phyloP scores from a whole-genome alignment of 768 basidiomycete genomes.

The Clathrus columnatus region DNA sequence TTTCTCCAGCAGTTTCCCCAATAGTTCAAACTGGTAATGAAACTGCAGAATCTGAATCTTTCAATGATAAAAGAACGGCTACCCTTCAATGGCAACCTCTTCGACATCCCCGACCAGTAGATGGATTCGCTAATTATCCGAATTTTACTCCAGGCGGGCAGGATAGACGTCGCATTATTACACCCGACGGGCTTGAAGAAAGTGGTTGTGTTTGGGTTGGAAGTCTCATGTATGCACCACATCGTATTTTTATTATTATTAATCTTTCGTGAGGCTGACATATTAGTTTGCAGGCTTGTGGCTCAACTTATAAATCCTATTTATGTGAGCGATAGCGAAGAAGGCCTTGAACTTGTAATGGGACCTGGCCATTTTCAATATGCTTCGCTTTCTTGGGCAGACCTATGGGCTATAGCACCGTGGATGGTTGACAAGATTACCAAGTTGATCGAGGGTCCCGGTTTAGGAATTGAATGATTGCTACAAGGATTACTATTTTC shows the following conservation, averaged over 20 bases:
- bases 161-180: slow-evolving; percentile 54
- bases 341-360: slow-evolving; percentile 40
- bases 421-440: slow-evolving; percentile 67
- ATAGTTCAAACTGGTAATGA: not conserved
- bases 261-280: not conserved
- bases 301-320: slow-evolving; percentile 21
- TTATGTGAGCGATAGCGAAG: slow-evolving; percentile 29
- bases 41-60: not conserved
- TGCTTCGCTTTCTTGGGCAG: slow-evolving; percentile 61
- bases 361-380: slow-evolving; percentile 49
- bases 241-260: not conserved
- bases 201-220: slow-evolving; percentile 68
- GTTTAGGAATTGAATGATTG: slow-evolving; percentile 40
- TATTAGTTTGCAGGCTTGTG: slow-evolving; percentile 6
- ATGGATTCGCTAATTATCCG: slow-evolving; percentile 55
- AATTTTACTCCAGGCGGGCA: slow-evolving; percentile 62
- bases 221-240: slow-evolving; percentile 45
- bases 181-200: slow-evolving; percentile 39
- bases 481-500: not conserved
- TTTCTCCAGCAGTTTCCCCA: not conserved
- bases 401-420: slow-evolving; percentile 64
- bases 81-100: slow-evolving; percentile 31
- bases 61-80: too few species aligned
- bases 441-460: slow-evolving; percentile 58
- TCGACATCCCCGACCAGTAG: slow-evolving; percentile 48